A percentile compares a stretch with the other conserved stretches of the same genome.
These are phyloP conservation scores for Endothia cerciana DNA, from an alignment of 2,329 filamentous ascomycete species.

Conservation along the genomic window DNA sequence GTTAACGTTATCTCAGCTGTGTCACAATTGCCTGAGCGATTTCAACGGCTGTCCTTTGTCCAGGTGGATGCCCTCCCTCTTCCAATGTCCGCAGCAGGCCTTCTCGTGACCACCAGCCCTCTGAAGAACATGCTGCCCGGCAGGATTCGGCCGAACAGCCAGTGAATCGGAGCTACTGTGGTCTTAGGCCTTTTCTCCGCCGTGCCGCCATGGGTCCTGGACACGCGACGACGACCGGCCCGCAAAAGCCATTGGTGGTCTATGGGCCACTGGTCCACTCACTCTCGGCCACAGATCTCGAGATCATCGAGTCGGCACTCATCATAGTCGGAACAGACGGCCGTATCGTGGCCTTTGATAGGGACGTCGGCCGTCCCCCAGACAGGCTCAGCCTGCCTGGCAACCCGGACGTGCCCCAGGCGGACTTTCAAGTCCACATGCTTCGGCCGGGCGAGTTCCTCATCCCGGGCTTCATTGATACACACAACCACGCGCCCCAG, in stretches of 20 bases:
- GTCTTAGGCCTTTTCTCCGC: no score
- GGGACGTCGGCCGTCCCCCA: conserved; percentile 25
- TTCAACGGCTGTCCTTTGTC: no score
- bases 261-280: conserved; percentile 26
- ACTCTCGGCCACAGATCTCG: conserved; percentile 16
- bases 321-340: conserved; percentile 34
- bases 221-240: not conserved
- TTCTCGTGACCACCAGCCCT: no score
- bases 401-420: conserved; percentile 25
- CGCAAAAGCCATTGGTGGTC: conserved; percentile 11
- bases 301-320: conserved; percentile 24
- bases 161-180: no score
- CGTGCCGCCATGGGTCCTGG: not conserved
- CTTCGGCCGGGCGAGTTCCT: conserved; percentile 53
- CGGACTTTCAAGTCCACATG: conserved; percentile 33
- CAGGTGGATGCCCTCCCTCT: no score
- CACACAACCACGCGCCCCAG: conserved; percentile 69
- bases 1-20: no score
- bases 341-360: conserved; percentile 34
- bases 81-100: no score
- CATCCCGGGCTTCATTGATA: conserved; percentile 66
- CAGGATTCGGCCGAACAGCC: no score
- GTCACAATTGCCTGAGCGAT: no score
- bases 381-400: conserved; percentile 22
- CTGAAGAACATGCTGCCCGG: no score